Conservation (phyloP, 257 asterid species). For the Nicotiana tomentosiformis region DNA sequence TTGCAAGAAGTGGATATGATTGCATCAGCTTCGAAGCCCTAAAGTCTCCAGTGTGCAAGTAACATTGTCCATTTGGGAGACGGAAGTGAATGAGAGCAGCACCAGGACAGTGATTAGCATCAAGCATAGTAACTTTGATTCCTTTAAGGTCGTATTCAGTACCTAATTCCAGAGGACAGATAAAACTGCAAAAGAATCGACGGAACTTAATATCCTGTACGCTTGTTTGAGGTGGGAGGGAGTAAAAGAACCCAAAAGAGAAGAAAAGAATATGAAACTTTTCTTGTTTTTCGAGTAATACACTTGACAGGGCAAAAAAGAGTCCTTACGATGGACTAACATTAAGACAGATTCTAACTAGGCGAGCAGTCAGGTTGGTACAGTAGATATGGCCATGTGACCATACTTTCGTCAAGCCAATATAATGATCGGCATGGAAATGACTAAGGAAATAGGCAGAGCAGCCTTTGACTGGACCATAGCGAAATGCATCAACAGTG, state of each 20-base stretch:
- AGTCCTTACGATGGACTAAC: conserved; percentile 16
- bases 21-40: conserved; percentile 27
- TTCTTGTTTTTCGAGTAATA: background rate
- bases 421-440: conserved; percentile 28
- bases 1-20: conserved; percentile 14
- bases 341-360: conserved; percentile 18
- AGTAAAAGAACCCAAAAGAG: background rate
- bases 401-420: conserved; percentile 23
- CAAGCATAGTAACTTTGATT: conserved; percentile 26
- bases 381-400: conserved; percentile 27
- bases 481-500: conserved; percentile 30
- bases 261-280: background rate
- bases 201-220: background rate
- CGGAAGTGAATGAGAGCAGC: conserved; percentile 28
- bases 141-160: conserved; percentile 17
- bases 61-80: conserved; percentile 20
- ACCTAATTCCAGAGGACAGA: conserved; percentile 16
- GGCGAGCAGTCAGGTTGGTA: conserved; percentile 25
- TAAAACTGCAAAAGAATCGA: conserved; percentile 1
- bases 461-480: conserved; percentile 16
- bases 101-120: conserved; percentile 30
- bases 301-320: background rate
- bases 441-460: conserved; percentile 21
- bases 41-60: conserved; percentile 30
- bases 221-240: background rate